A percentile compares a stretch with the other conserved stretches of the same genome.
Conservation (phyloP, 805 yeast species). For the Saccharomycopsis schoenii region DNA sequence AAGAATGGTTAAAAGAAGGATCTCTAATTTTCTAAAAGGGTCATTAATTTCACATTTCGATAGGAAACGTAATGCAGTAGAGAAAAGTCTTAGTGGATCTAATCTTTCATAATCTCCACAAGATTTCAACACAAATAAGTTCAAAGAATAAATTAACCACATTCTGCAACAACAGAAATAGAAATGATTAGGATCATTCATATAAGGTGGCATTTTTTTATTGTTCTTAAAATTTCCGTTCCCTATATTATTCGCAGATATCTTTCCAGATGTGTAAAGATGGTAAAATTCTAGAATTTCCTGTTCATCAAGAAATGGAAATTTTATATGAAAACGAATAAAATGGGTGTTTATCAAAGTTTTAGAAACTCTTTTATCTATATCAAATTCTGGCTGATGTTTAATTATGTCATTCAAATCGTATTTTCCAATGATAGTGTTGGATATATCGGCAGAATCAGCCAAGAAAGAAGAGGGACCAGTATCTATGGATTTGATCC, state of each 20-base stretch:
- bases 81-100: constrained; percentile 44
- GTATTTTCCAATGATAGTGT: constrained; percentile 36
- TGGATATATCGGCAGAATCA: constrained; percentile 31
- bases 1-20: constrained; percentile 41
- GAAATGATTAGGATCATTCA: constrained; percentile 34
- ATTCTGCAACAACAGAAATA: constrained; percentile 46
- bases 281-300: constrained; percentile 43
- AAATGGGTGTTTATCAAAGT: constrained; percentile 47
- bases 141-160: constrained; percentile 45
- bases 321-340: constrained; percentile 44
- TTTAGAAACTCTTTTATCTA: constrained; percentile 40
- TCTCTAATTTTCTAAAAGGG: constrained; percentile 34
- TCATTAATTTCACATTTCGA: constrained; percentile 35
- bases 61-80: constrained; percentile 49
- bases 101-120: constrained; percentile 49
- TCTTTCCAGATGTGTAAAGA: constrained; percentile 31
- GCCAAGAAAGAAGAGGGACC: background rate
- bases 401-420: constrained; percentile 36
- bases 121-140: constrained; percentile 42
- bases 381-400: constrained; percentile 41
- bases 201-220: constrained; percentile 15
- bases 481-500: background rate
- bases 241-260: background rate
- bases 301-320: constrained; percentile 44
- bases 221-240: background rate